Base-by-base conservation (phyloP, 371 early-diverging fungal genomes). In the Nematocida homosporus region DNA sequence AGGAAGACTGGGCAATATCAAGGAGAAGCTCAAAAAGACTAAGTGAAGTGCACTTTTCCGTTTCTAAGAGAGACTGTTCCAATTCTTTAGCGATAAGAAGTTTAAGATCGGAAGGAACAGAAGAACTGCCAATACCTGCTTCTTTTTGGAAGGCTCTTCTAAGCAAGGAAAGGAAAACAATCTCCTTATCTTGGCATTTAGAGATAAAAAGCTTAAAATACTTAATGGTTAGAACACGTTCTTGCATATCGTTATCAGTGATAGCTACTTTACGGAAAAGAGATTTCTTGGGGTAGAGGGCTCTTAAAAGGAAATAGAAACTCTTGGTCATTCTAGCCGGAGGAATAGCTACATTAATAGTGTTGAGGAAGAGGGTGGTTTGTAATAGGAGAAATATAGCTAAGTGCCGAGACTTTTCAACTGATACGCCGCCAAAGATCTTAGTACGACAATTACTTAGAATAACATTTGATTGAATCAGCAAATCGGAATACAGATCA, bases 151-250 rank as follows among this genome's bases (percentile, higher is more conserved):
- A 72, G 30, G 75, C 18, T 23, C 75, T 37, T 29, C 75, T 59
- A 16, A 72, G 75, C 5, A 72, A 55, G 30, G 75, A 72, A 55
- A 59, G 53, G 29, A 72, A 72, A 10, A 72, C 13, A 23, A 47
- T 59, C 35, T 72, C 75, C 44, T 72, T 57, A 59, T 72, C 75
- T 18, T 60, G 75, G 61, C 63, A 72, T 64, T 59, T 57, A 2
- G 75, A 59, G 8, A 57, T 37, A 61, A 72, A 72, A 35, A 72
- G 60, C 34, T 57, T 57, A 44, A 72, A 72, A 55, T 72, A 72
- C 75, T 72, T 72, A 10, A 61, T 23, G 4, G 57, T 48, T 8
- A 72, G 61, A 3, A 55, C 57, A 32, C 75, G 30, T 23, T 72
- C 75, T 42, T 60, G 75, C 10, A 61, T 3, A 47, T 72, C 75